Base-by-base conservation (phyloP, 371 early-diverging fungal species). In the Actinomortierella ambigua region DNA sequence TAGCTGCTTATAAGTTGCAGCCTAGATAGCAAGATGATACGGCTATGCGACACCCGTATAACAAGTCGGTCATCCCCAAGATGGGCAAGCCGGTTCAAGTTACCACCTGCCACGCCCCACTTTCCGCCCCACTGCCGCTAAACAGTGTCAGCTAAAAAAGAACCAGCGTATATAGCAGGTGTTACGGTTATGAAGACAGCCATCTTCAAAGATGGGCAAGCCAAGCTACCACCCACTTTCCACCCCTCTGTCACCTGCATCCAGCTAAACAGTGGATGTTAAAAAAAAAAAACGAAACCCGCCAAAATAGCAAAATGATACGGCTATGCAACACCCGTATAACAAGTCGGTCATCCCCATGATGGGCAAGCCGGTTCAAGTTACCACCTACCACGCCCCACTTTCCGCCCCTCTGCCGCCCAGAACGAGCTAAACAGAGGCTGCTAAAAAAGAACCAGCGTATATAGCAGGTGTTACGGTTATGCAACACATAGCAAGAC, bases 391-490 rank as follows among this genome's bases (percentile, higher is more conserved):
- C 39, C 52, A 52, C 34, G 52, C 52, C 39, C 52, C 52, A 52
- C 52, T 52, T 52, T 52, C 52, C 52, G 52, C 52, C 52, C 52
- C 39, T 52, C 52, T 52, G 39, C 52, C 52, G 39, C 52, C 34
- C 39, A 20, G 52, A 18, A 27, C 52, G 52, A 52, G 52, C 52
- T 52, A 52, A 52, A 6, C 52, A 52, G 39, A 29, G 52, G 52
- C 34, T 20, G 52, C 52, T 52, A 52, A 39, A 52, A 52, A 39
- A 52, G 52, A 52, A 52, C 34, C 52, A 39, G 52, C 52, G 34
- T 34, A 52, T 20, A 29, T 47, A 29, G 52, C 28, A 39, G 34
- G 39, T 9, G 52, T 52, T 52, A 52, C 39, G 39, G 52, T 39
- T n/a, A n/a, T n/a, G n/a, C n/a, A n/a, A n/a, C n/a, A 17, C 11